These are phyloP conservation scores for Xanthoconium stramineum DNA, from an alignment of 768 basidiomycete species.

Conservation along the genomic window DNA sequence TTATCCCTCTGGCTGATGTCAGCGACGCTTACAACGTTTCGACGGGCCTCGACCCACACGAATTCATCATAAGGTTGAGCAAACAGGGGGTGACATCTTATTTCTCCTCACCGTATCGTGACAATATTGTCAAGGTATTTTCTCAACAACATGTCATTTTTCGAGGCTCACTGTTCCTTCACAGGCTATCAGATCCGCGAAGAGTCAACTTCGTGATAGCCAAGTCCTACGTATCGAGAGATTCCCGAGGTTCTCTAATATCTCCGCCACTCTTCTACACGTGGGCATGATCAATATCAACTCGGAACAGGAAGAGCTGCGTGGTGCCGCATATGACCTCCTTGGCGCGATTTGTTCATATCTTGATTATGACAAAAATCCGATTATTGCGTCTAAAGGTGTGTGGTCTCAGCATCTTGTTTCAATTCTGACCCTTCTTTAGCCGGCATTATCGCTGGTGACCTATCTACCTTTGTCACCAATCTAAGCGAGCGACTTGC, in stretches of 20 bases:
- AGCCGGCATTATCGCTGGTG: constrained; percentile 73
- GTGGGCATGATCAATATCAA: constrained; percentile 79
- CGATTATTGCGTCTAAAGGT: constrained; percentile 72
- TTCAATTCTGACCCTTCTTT: constrained; percentile 4
- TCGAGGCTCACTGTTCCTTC: not conserved
- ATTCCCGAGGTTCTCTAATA: constrained; percentile 76
- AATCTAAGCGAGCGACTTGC: constrained; percentile 72
- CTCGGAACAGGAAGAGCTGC: constrained; percentile 70
- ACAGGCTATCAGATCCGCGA: constrained; percentile 73
- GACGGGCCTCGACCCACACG: constrained; percentile 69
- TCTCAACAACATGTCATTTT: not conserved
- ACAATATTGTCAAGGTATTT: constrained; percentile 69
- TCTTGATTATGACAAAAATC: constrained; percentile 72
- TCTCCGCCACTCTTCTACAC: constrained; percentile 84
- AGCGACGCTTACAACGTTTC: constrained; percentile 85
- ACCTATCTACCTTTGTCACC: constrained; percentile 57
- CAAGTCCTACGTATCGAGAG: constrained; percentile 54
- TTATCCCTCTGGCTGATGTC: constrained; percentile 75
- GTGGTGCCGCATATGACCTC: constrained; percentile 76
- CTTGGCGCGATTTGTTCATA: constrained; percentile 73
- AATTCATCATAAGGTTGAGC: constrained; percentile 78
- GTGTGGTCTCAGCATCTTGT: not conserved
- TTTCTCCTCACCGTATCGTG: constrained; percentile 68
- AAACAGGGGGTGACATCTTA: constrained; percentile 70
- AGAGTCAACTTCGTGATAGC: constrained; percentile 60